A percentile compares a stretch with the other conserved stretches of the same genome.
Conservation (phyloP, 805 yeast genomes). For the Saturnispora saitoi region DNA sequence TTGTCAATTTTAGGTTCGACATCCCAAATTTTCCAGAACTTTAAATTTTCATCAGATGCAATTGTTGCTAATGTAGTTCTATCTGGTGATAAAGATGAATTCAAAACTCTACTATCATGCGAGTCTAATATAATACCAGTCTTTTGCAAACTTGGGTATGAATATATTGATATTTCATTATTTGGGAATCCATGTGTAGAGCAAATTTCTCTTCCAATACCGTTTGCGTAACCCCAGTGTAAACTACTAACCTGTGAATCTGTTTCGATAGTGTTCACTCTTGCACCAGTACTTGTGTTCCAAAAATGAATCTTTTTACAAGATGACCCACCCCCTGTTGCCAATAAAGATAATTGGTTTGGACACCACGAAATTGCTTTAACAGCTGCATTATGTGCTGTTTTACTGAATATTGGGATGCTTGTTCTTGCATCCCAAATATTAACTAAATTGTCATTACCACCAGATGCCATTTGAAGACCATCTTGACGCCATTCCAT, state of each 20-base stretch:
- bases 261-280: conserved; percentile 79
- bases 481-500: conserved; percentile 81
- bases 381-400: conserved; percentile 86
- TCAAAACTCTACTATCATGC: conserved; percentile 81
- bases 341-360: conserved; percentile 66
- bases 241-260: conserved; percentile 93
- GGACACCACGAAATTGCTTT: conserved; percentile 96
- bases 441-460: conserved; percentile 87
- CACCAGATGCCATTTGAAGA: conserved; percentile 79
- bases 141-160: conserved; percentile 76
- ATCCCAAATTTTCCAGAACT: conserved; percentile 90
- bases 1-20: conserved; percentile 15
- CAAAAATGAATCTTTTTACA: conserved; percentile 88
- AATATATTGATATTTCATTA: conserved; percentile 73
- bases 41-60: conserved; percentile 92
- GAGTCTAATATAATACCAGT: conserved; percentile 83
- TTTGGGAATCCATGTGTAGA: conserved; percentile 93
- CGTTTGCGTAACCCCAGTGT: conserved; percentile 76
- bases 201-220: conserved; percentile 73
- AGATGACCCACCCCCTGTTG: conserved; percentile 96
- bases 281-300: conserved; percentile 87
- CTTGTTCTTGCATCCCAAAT: conserved; percentile 81
- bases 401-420: conserved; percentile 65
- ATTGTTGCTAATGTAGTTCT: conserved; percentile 86
- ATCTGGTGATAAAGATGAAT: conserved; percentile 83